Percentiles rank a stretch among this genome's conserved stretches.
phyloP scores from a whole-genome alignment of 1,139 yeast genomes.

The Candida tropicalis region DNA sequence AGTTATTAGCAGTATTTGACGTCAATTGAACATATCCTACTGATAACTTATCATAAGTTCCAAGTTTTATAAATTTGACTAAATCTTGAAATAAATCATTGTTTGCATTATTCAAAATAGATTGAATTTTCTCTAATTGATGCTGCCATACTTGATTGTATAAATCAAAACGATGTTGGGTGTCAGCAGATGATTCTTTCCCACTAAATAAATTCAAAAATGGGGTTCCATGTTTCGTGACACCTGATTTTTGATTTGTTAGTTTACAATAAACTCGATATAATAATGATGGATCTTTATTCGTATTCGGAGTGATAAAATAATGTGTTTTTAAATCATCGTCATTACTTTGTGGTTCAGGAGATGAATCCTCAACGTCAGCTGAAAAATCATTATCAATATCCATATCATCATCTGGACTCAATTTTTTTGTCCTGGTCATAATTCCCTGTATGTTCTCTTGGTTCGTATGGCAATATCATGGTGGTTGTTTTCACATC shows the following conservation, averaged over 20 bases:
- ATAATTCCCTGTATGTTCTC: background rate
- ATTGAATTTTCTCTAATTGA: conserved; percentile 38
- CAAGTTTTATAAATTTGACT: conserved; percentile 27
- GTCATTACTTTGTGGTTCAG: conserved; percentile 3
- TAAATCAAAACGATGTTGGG: conserved; percentile 37
- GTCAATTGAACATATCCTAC: conserved; percentile 54
- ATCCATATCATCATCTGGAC: background rate
- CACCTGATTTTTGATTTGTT: conserved; percentile 9
- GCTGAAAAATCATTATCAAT: background rate
- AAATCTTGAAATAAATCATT: conserved; percentile 38
- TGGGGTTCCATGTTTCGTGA: conserved; percentile 23
- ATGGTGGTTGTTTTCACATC: too few species aligned
- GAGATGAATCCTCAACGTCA: background rate
- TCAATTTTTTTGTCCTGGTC: conserved; percentile 2
- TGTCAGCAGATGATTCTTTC: conserved; percentile 38
- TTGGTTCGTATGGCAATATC: too few species aligned
- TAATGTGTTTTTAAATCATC: conserved; percentile 14
- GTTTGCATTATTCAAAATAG: conserved; percentile 42
- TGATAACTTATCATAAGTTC: conserved; percentile 26
- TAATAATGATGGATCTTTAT: conserved; percentile 5
- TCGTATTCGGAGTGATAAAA: conserved; percentile 13
- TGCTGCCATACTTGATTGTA: conserved; percentile 41
- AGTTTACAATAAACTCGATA: conserved; percentile 5
- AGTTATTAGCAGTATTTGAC: conserved; percentile 60
- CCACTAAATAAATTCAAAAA: conserved; percentile 43